phyloP scores from a whole-genome alignment of 345 rosid species.

The Citropsis articulata region DNA sequence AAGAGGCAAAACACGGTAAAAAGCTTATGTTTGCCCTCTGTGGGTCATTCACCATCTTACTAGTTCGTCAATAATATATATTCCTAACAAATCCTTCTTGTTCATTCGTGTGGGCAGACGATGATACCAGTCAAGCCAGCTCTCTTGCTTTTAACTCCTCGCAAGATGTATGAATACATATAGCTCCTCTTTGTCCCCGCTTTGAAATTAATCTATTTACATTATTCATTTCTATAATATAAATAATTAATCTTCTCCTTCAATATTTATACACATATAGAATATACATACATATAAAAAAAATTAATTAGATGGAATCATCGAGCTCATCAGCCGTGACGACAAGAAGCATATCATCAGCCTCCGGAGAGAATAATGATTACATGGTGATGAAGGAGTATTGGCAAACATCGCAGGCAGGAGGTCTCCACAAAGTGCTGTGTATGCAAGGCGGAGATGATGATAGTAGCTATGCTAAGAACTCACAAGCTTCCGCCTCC shows the following conservation, averaged over 20 bases:
- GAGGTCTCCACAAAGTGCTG: constrained; percentile 42
- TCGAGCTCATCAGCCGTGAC: constrained; percentile 14
- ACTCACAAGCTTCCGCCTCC: constrained; percentile 48
- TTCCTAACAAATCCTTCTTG: not conserved
- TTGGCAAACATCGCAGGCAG: constrained; percentile 20
- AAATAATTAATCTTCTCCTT: too few species aligned
- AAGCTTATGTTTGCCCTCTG: constrained; percentile 2
- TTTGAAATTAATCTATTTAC: too few species aligned
- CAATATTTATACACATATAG: not conserved
- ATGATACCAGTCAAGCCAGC: not conserved
- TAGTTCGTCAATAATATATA: not conserved
- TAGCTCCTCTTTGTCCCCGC: not conserved
- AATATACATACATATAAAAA: too few species aligned
- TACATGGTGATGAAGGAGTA: not conserved
- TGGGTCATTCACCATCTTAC: not conserved
- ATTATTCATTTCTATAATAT: too few species aligned
- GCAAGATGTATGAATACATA: too few species aligned
- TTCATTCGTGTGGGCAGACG: not conserved
- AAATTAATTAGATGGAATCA: constrained; percentile 21
- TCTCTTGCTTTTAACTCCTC: too few species aligned
- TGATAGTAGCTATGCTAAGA: constrained; percentile 54
- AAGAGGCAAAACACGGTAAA: not conserved
- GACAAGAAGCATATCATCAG: not conserved
- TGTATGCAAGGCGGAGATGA: constrained; percentile 62
- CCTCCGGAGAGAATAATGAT: too few species aligned